These are phyloP conservation scores for Clavispora carvajalis DNA, from an alignment of 805 yeast genomes.

Conservation along the genomic window DNA sequence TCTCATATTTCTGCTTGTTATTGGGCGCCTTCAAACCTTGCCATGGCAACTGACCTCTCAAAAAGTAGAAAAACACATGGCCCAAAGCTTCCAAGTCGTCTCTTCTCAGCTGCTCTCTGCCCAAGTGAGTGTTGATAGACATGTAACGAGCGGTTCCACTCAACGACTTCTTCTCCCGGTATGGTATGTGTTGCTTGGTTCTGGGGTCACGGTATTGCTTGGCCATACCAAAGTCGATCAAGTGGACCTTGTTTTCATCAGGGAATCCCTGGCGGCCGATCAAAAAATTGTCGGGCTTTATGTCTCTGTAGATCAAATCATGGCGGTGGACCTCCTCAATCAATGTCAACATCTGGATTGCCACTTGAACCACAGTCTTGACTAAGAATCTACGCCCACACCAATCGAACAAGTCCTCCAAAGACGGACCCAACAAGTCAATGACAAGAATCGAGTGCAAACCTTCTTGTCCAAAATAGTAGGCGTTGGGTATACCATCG, in stretches of 20 bases:
- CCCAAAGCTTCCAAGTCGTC: conserved; percentile 95
- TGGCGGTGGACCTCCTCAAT: conserved; percentile 72
- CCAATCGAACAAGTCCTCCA: conserved; percentile 85
- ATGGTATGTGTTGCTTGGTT: conserved; percentile 78
- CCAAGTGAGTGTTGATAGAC: conserved; percentile 90
- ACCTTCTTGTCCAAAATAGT: conserved; percentile 83
- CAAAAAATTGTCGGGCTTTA: conserved; percentile 78
- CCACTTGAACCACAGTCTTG: conserved; percentile 68
- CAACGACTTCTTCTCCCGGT: conserved; percentile 90
- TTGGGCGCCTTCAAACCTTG: conserved; percentile 97
- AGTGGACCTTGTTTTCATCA: conserved; percentile 62
- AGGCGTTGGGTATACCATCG: conserved; percentile 76
- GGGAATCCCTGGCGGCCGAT: conserved; percentile 58
- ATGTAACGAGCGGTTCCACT: conserved; percentile 99
- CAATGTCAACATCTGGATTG: conserved; percentile 71
- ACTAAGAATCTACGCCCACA: conserved; percentile 71
- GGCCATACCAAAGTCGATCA: conserved; percentile 86
- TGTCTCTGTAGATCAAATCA: conserved; percentile 73
- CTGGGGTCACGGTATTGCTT: conserved; percentile 78
- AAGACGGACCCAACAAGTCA: conserved; percentile 73
- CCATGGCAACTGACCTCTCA: conserved; percentile 97
- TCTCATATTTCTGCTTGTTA: conserved; percentile 93
- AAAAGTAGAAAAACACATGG: conserved; percentile 88
- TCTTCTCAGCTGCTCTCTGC: conserved; percentile 93
- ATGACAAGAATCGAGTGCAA: conserved; percentile 72